Conservation (phyloP, 768 basidiomycete species). For the Vararia minispora region DNA sequence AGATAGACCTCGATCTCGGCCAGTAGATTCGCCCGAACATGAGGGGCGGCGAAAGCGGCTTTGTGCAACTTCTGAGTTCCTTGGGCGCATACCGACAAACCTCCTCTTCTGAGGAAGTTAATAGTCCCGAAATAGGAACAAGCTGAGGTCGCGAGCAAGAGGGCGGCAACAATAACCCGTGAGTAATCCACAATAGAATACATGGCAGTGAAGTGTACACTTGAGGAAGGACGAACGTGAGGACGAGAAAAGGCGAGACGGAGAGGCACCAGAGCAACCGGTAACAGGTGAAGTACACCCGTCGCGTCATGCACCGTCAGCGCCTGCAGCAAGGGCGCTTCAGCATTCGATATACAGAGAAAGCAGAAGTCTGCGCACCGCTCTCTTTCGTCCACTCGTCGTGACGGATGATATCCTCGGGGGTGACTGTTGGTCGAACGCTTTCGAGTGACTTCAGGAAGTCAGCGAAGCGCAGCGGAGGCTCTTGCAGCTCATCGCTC, state of each 20-base stretch:
- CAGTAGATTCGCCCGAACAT: no score
- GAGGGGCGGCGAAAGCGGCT: no score
- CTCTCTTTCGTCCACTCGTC: constrained; percentile 80
- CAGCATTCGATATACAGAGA: constrained; percentile 1
- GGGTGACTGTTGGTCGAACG: constrained; percentile 81
- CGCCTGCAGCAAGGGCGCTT: constrained; percentile 2
- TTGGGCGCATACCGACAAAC: no score
- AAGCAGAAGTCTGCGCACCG: constrained; percentile 33
- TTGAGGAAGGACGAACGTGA: no score
- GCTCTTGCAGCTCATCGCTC: constrained; percentile 85
- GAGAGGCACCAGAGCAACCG: constrained; percentile 1
- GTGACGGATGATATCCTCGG: constrained; percentile 76
- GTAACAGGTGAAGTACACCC: constrained; percentile 3
- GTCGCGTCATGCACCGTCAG: constrained; percentile 11
- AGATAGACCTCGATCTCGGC: no score
- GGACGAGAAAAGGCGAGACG: constrained; percentile 7
- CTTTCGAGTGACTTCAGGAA: constrained; percentile 73
- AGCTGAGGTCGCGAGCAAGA: no score
- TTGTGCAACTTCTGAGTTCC: no score
- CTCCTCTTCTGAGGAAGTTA: no score
- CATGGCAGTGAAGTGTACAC: no score
- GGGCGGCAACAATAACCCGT: no score
- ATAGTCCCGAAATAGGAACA: no score
- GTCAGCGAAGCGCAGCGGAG: constrained; percentile 64
- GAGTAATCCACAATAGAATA: no score